phyloP scores from a whole-genome alignment of 805 yeast species.

The Cyberlindnera xylosilytica region DNA sequence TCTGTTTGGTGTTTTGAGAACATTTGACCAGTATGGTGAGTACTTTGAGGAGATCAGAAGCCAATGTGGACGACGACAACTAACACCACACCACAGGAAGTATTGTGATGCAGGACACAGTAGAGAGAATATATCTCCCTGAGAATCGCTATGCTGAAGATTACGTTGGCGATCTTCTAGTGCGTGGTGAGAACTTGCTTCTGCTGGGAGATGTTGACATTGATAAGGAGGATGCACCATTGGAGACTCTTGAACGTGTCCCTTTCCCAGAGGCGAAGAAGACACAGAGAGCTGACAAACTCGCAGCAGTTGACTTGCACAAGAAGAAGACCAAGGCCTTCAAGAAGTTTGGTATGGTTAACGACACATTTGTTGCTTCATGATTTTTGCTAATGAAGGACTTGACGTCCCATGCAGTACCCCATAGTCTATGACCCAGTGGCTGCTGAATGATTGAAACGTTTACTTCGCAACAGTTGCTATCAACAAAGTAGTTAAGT shows the following conservation, averaged over 20 bases:
- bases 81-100: conserved; percentile 47
- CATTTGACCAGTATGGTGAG: conserved; percentile 85
- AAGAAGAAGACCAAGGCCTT: conserved; percentile 44
- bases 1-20: conserved; percentile 83
- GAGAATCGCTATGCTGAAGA: conserved; percentile 67
- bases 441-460: neutral
- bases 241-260: conserved; percentile 53
- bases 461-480: neutral
- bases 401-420: neutral
- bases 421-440: neutral
- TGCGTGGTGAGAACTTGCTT: conserved; percentile 95
- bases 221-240: conserved; percentile 74
- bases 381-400: neutral
- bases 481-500: no score
- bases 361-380: conserved; percentile 45
- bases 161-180: conserved; percentile 76
- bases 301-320: conserved; percentile 38
- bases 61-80: neutral
- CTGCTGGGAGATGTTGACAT: conserved; percentile 92
- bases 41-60: conserved; percentile 5
- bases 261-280: conserved; percentile 60
- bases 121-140: conserved; percentile 74
- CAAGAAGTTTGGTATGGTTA: conserved; percentile 52
- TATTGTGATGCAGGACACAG: conserved; percentile 85
- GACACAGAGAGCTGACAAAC: conserved; percentile 32